These are phyloP conservation scores for Nakazawaea ambrosiae DNA, from an alignment of 805 yeast species.

Conservation along the genomic window DNA sequence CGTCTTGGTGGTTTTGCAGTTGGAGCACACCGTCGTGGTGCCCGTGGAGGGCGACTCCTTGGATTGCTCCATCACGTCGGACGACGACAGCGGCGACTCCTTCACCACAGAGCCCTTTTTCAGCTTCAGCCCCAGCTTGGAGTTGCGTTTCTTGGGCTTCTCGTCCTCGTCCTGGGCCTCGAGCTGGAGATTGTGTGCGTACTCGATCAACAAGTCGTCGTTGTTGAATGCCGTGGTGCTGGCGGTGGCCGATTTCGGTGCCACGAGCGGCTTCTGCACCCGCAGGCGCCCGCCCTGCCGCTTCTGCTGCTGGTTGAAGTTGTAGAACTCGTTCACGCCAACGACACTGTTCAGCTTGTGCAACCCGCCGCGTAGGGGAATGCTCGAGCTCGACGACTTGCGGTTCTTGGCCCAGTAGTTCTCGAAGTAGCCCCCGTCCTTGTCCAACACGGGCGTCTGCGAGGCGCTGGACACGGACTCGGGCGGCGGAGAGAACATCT, in stretches of 20 bases:
- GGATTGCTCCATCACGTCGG: not conserved
- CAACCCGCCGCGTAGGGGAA: constrained; percentile 7
- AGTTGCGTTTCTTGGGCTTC: not conserved
- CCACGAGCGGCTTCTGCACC: not conserved
- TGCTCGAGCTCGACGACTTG: not conserved
- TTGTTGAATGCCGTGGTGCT: not conserved
- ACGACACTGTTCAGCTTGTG: constrained; percentile 7
- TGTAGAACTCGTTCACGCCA: constrained; percentile 6
- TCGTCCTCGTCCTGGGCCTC: not conserved
- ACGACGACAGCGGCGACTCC: too few relatives aligned
- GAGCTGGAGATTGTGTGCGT: constrained; percentile 2
- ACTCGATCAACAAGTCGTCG: constrained; percentile 8
- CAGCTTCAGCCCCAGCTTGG: not conserved
- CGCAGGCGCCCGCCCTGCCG: not conserved
- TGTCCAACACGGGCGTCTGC: constrained; percentile 18
- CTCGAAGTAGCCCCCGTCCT: constrained; percentile 12
- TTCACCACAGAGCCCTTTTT: not conserved
- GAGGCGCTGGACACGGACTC: constrained; percentile 18
- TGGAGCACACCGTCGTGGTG: constrained; percentile 51
- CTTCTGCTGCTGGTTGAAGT: constrained; percentile 6
- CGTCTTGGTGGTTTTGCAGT: constrained; percentile 87
- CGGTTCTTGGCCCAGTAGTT: constrained; percentile 1
- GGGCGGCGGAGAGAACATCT: constrained; percentile 14
- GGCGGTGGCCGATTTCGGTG: too few relatives aligned
- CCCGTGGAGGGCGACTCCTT: constrained; percentile 7